These are phyloP conservation scores for Aureobasidium sp. DNA, from an alignment of 2,329 filamentous ascomycete genomes.

Conservation along the genomic window DNA sequence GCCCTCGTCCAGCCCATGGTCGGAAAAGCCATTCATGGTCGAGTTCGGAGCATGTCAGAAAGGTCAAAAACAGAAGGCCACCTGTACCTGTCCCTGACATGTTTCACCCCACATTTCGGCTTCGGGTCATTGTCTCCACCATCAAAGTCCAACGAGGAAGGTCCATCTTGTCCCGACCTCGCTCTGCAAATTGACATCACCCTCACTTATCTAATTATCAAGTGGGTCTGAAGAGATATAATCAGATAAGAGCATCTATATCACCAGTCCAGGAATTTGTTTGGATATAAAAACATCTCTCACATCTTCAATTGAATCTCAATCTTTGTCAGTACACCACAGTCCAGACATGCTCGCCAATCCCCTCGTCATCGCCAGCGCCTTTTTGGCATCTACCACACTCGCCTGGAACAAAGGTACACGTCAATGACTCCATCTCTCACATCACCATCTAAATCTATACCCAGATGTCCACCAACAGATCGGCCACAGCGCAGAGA, in stretches of 20 bases:
- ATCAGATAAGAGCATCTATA: background rate
- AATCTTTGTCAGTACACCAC: no score
- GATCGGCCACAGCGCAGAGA: conserved; percentile 35
- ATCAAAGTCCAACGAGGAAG: background rate
- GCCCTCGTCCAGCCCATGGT: conserved; percentile 66
- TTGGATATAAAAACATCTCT: no score
- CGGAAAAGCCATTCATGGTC: conserved; percentile 71
- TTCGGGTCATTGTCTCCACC: background rate
- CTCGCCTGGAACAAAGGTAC: conserved; percentile 7
- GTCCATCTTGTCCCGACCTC: background rate
- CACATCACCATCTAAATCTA: background rate
- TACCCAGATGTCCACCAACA: conserved; percentile 31
- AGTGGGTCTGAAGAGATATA: no score
- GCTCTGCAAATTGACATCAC: background rate
- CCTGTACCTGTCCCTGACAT: conserved; percentile 9
- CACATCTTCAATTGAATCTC: background rate
- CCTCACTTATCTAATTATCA: background rate
- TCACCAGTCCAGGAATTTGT: background rate
- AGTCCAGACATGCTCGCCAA: conserved; percentile 4
- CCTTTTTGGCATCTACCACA: background rate
- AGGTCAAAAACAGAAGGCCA: background rate
- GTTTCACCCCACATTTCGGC: background rate
- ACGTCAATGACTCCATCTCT: background rate
- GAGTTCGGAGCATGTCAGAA: conserved; percentile 2
- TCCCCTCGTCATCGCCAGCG: background rate